Conservation (phyloP, 2,329 filamentous ascomycete species). For the Albifimbria verrucaria region DNA sequence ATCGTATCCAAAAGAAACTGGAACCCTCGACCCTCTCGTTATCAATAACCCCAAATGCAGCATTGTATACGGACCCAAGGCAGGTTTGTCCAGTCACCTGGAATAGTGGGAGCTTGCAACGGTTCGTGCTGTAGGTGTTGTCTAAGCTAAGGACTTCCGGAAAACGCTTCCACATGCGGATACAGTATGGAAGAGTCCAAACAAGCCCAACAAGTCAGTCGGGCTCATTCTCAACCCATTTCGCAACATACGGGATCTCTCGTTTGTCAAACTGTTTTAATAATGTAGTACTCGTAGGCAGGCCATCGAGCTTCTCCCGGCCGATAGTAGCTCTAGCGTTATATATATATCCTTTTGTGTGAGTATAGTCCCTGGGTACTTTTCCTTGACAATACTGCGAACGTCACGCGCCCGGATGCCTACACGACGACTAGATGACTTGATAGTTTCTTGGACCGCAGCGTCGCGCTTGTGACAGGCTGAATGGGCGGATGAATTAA, state of each 20-base stretch:
- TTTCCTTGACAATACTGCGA: constrained; percentile 9
- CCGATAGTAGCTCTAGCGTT: constrained; percentile 10
- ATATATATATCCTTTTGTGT: constrained; percentile 12
- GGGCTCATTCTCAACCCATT: constrained; percentile 10
- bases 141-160: constrained; percentile 6
- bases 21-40: constrained; percentile 5
- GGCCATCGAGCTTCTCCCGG: constrained; percentile 11
- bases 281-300: constrained; percentile 9
- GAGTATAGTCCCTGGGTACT: constrained; percentile 6
- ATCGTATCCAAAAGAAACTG: constrained; percentile 2
- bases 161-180: constrained; percentile 8
- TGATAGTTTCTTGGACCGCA: constrained; percentile 2
- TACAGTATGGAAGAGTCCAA: constrained; percentile 4
- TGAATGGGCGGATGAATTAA: constrained; percentile 3
- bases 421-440: constrained; percentile 3
- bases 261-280: constrained; percentile 15
- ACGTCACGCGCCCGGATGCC: constrained; percentile 6
- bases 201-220: constrained; percentile 12
- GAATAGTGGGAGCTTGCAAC: constrained; percentile 7
- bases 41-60: constrained; percentile 4
- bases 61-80: constrained; percentile 5
- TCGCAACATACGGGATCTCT: constrained; percentile 12
- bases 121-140: constrained; percentile 9
- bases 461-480: neutral
- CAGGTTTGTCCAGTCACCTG: constrained; percentile 7